Evolutionary conservation across 2,329 filamentous ascomycete genomes (phyloP), one percentile per base, ranked within the genome.

Genomic region (Colletotrichum filicis): DNA sequence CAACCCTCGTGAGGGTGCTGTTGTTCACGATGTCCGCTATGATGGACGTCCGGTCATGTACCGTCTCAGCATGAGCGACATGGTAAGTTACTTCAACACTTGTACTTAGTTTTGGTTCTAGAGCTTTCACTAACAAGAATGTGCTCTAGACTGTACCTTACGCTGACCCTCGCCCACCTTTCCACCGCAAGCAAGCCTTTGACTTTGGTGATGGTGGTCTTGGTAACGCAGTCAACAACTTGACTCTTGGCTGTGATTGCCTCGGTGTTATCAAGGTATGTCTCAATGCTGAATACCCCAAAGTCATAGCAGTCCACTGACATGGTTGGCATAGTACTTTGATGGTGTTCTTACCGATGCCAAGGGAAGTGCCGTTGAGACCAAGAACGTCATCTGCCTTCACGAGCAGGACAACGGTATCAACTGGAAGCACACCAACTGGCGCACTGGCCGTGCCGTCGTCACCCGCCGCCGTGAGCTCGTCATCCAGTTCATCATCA

Each of bases 131-230:
- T 72, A 30, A 68, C 35, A 4, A 37, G 3, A 0, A 0, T 8
- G 42, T n/a, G 19, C 12, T 6, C 8, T 0, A 75, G 71, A 74
- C 70, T 28, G 73, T 74, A 2, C 73, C 71, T 1, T 75, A 75
- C 14, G 73, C 73, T 26, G 73, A 75, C 16, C 73, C 73, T 35
- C 71, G 73, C 12, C 60, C 71, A 8, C 73, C 73, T 4, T 75
- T 75, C 55, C 73, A 74, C 60, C 69, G 72, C 35, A 93, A 93
- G 78, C 90, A 92, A 74, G 91, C 91, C 4, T 93, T 93, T 75
- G 92, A 93, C 77, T 91, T 93, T 75, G 92, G 92, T 3, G 91
- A 93, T 74, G 90, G 87, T 16, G 92, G 91, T n/a, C 89, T 90
- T 42, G 92, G 91, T 4, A 87, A 88, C 60, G 89, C 87, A 74